Evolutionary conservation across 257 asterid species (phyloP).

Genomic region (Solanum corneliomulleri): DNA sequence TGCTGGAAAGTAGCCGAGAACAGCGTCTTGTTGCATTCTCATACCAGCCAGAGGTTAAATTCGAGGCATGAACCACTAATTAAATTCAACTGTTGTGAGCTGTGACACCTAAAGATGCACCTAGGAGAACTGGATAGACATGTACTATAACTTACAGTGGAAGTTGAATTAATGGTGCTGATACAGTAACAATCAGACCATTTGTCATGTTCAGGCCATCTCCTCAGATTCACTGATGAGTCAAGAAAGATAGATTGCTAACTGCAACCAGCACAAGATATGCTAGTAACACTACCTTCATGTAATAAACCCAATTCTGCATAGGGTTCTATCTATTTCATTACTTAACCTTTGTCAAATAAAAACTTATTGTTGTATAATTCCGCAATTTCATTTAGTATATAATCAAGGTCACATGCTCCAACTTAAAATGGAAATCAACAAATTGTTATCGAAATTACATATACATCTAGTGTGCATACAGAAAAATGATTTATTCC

Average conservation of each 20-base stretch:
- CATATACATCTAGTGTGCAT: neutral
- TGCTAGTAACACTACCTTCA: neutral
- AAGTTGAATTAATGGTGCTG: neutral
- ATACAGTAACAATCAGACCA: neutral
- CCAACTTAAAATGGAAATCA: neutral
- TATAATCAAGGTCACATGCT: neutral
- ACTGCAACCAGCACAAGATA: neutral
- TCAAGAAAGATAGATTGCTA: neutral
- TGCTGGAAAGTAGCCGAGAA: neutral
- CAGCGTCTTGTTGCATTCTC: neutral
- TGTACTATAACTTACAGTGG: neutral
- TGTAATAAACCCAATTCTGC: neutral
- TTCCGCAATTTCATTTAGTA: neutral
- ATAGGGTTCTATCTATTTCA: neutral
- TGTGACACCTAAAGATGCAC: neutral
- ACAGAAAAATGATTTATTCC: neutral
- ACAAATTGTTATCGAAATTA: neutral
- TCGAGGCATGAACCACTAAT: neutral
- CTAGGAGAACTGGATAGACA: neutral
- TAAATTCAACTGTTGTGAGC: neutral
- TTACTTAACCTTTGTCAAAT: neutral
- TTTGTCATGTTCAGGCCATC: neutral
- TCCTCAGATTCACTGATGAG: neutral
- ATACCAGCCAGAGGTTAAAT: neutral
- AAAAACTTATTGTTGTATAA: neutral